Conservation (phyloP, 2,329 filamentous ascomycete species). For the Penicillium capsulatum region DNA sequence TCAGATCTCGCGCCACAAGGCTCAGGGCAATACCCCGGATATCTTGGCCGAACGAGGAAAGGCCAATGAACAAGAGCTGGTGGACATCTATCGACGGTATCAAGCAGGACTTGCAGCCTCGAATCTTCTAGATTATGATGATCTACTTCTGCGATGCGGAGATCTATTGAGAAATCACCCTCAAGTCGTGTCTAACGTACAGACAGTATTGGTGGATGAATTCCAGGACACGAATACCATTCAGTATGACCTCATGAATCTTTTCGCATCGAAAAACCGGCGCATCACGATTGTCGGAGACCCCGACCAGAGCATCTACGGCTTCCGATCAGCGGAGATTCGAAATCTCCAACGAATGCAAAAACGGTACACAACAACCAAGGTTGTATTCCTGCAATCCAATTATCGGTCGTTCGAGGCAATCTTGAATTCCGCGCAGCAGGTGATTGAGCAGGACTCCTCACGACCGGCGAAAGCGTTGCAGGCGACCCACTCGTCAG, state of each 20-base stretch:
- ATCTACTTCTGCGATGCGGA: slow-evolving; percentile 78
- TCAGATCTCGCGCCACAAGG: slow-evolving; percentile 67
- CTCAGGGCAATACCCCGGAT: slow-evolving; percentile 49
- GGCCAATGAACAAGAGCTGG: slow-evolving; percentile 60
- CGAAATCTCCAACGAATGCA: slow-evolving; percentile 79
- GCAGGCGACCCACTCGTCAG: slow-evolving; percentile 72
- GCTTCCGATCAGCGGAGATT: slow-evolving; percentile 89
- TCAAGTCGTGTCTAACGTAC: slow-evolving; percentile 79
- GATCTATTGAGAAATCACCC: slow-evolving; percentile 71
- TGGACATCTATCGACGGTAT: slow-evolving; percentile 68
- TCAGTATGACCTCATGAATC: slow-evolving; percentile 89
- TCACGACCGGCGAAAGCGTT: slow-evolving; percentile 75
- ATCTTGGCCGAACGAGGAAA: slow-evolving; percentile 38
- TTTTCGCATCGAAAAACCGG: slow-evolving; percentile 68
- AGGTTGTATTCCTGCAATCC: slow-evolving; percentile 81
- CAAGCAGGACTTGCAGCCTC: slow-evolving; percentile 68
- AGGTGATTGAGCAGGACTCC: slow-evolving; percentile 86
- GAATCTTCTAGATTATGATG: slow-evolving; percentile 90
- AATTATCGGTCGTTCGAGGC: slow-evolving; percentile 90
- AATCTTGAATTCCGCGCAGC: slow-evolving; percentile 74
- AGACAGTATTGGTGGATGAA: slow-evolving; percentile 90
- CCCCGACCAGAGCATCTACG: slow-evolving; percentile 96
- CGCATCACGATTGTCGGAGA: slow-evolving; percentile 95
- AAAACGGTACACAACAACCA: slow-evolving; percentile 68
- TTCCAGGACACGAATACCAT: slow-evolving; percentile 96